phyloP scores from a whole-genome alignment of 495 filamentous ascomycete genomes.

The Amniculicola lignicola region DNA sequence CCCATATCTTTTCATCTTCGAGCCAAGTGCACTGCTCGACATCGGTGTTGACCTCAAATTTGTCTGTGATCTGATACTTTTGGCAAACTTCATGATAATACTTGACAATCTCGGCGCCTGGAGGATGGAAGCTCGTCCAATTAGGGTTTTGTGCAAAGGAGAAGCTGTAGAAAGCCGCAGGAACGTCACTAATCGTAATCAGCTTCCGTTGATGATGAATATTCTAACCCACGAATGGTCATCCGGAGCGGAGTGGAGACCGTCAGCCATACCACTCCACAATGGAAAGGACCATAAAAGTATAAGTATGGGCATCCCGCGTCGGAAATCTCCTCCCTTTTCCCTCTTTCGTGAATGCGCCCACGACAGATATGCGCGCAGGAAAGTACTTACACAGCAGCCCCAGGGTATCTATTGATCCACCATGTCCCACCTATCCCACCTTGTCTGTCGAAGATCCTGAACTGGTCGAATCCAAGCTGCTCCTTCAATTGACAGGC shows the following conservation, averaged over 20 bases:
- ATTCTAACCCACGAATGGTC: too few species aligned
- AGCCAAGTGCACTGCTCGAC: constrained; percentile 59
- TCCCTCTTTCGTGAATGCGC: too few species aligned
- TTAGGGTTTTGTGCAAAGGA: constrained; percentile 58
- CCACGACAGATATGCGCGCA: too few species aligned
- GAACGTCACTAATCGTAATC: constrained; percentile 8
- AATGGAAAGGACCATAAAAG: too few species aligned
- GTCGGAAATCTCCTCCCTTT: too few species aligned
- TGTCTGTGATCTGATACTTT: constrained; percentile 56
- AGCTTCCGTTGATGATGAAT: too few species aligned
- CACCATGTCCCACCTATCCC: constrained; percentile 68
- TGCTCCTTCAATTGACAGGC: constrained; percentile 59
- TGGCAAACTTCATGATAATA: constrained; percentile 60
- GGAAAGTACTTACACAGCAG: constrained; percentile 51
- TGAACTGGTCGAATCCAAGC: constrained; percentile 60
- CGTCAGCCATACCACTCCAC: too few species aligned
- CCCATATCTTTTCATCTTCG: constrained; percentile 48
- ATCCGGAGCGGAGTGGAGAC: too few species aligned
- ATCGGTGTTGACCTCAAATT: constrained; percentile 58
- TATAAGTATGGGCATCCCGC: too few species aligned
- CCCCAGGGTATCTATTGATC: constrained; percentile 65
- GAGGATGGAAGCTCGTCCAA: constrained; percentile 57
- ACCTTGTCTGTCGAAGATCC: constrained; percentile 61
- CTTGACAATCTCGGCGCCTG: constrained; percentile 54
- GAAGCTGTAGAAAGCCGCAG: constrained; percentile 59